phyloP scores from a whole-genome alignment of 495 filamentous ascomycete species.

The Penicillium verhagenii region DNA sequence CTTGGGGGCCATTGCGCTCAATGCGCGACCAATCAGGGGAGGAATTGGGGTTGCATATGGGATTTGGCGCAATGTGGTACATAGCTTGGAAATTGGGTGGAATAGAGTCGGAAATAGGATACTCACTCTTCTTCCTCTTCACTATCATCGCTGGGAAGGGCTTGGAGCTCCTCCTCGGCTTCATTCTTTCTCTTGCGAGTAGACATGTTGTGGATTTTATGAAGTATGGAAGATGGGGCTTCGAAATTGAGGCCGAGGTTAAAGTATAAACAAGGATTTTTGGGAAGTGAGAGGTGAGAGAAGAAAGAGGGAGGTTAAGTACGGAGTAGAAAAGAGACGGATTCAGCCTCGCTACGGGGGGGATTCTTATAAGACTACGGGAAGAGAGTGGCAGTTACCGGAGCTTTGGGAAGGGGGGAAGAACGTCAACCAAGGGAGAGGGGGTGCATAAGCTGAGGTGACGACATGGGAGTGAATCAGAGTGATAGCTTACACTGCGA shows the following conservation, averaged over 20 bases:
- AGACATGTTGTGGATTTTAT: slow-evolving; percentile 42
- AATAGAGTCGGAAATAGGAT: background rate
- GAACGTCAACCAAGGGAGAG: slow-evolving; percentile 23
- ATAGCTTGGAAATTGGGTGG: background rate
- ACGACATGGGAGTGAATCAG: slow-evolving; percentile 27
- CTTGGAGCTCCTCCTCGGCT: slow-evolving; percentile 57
- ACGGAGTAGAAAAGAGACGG: slow-evolving; percentile 4
- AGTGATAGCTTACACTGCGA: slow-evolving; percentile 23
- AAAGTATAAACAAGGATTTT: slow-evolving; percentile 5
- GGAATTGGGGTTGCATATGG: background rate
- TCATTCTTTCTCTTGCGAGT: slow-evolving; percentile 69
- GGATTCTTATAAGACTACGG: slow-evolving; percentile 6
- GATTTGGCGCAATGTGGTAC: background rate
- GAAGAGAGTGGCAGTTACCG: slow-evolving; percentile 11
- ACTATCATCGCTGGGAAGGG: slow-evolving; percentile 60
- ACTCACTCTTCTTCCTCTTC: slow-evolving; percentile 67
- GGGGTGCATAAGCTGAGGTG: slow-evolving; percentile 23
- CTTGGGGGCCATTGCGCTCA: background rate
- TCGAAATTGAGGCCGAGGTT: slow-evolving; percentile 2
- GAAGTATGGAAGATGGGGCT: slow-evolving; percentile 12
- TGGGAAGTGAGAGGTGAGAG: slow-evolving; percentile 3
- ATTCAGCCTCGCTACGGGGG: background rate
- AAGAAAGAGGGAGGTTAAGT: slow-evolving; percentile 5
- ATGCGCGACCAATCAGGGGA: slow-evolving; percentile 3
- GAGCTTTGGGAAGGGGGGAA: slow-evolving; percentile 16